Conservation (phyloP, 257 asterid genomes). For the Phtheirospermum japonicum region DNA sequence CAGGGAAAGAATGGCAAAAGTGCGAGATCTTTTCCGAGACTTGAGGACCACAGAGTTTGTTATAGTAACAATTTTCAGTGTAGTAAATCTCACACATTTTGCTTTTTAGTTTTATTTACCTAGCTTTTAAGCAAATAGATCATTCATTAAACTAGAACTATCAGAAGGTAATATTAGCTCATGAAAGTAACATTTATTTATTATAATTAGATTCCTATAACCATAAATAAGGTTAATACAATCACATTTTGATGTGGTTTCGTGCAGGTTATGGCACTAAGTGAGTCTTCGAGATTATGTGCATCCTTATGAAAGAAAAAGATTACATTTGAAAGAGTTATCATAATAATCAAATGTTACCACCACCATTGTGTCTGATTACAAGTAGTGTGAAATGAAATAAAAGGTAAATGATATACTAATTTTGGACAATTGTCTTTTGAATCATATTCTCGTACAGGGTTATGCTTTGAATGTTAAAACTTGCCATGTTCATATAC, state of each 20-base stretch:
- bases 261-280: conserved; percentile 69
- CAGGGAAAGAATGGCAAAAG: conserved; percentile 64
- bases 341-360: conserved; percentile 65
- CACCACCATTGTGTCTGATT: conserved; percentile 54
- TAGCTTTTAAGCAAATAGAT: neutral
- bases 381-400: conserved; percentile 76
- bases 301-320: conserved; percentile 63
- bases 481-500: no score
- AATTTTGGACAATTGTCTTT: no score
- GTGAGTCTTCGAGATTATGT: conserved; percentile 68
- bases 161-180: neutral
- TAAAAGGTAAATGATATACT: conserved; percentile 47
- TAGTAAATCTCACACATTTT: conserved; percentile 35
- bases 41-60: conserved; percentile 64
- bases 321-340: conserved; percentile 63
- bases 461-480: no score
- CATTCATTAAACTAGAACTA: neutral
- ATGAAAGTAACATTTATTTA: no score
- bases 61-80: conserved; percentile 74
- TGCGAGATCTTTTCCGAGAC: conserved; percentile 71
- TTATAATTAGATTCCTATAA: no score
- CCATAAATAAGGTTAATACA: no score
- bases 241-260: conserved; percentile 18
- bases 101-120: no score
- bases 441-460: neutral